Percentiles rank a stretch among this genome's conserved stretches.
These are phyloP conservation scores for Suillus brevipes DNA, from an alignment of 768 basidiomycete species.

Conservation along the genomic window DNA sequence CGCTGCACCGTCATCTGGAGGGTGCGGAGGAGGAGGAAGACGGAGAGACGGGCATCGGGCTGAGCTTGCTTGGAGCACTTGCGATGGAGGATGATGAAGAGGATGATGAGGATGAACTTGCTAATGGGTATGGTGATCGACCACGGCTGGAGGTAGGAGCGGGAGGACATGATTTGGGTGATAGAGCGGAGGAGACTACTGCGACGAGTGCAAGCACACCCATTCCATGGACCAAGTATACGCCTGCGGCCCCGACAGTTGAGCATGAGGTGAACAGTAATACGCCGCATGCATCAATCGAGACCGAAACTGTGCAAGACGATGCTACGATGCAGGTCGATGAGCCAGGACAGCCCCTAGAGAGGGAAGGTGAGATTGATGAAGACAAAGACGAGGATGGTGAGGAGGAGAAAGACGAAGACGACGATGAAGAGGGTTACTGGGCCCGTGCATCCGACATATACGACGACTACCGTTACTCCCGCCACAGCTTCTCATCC, in stretches of 20 bases:
- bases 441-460: constrained; percentile 76
- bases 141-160: background rate
- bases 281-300: background rate
- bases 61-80: constrained; percentile 60
- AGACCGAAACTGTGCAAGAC: background rate
- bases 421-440: constrained; percentile 37
- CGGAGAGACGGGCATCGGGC: constrained; percentile 66
- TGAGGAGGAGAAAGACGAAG: constrained; percentile 22
- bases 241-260: constrained; percentile 19
- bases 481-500: constrained; percentile 54
- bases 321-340: background rate
- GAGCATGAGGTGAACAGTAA: background rate
- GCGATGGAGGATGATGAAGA: constrained; percentile 31
- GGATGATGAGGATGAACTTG: constrained; percentile 22
- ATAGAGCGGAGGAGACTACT: constrained; percentile 9
- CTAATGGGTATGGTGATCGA: constrained; percentile 18
- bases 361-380: constrained; percentile 6
- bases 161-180: constrained; percentile 7
- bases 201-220: constrained; percentile 14
- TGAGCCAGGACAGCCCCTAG: background rate
- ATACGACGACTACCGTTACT: constrained; percentile 80
- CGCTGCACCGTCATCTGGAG: constrained; percentile 16
- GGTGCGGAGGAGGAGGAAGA: constrained; percentile 44
- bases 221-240: constrained; percentile 31
- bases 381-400: constrained; percentile 22